Percentiles rank a stretch among this genome's conserved stretches.
Conservation (phyloP, 192 early-diverging fungal genomes). For the Linnemannia hyalina region DNA sequence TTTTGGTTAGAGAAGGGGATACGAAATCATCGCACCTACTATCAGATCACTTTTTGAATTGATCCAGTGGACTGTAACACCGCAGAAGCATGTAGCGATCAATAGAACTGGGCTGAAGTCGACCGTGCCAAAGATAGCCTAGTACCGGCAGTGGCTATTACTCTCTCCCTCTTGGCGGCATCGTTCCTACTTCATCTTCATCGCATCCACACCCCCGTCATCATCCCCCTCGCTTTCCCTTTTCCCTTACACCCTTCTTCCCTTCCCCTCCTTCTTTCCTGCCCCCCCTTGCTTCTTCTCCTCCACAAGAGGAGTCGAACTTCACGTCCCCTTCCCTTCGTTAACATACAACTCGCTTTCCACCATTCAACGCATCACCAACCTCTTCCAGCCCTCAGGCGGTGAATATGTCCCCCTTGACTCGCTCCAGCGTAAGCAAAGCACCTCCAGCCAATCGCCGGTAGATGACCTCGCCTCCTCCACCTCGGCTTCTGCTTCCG, state of each 20-base stretch:
- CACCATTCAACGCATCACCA: slow-evolving; percentile 50
- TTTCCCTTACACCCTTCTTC: neutral
- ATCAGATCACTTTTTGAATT: neutral
- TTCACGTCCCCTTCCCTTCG: neutral
- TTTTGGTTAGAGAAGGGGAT: no score
- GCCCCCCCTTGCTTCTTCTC: neutral
- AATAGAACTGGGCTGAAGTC: neutral
- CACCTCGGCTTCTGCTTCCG: neutral
- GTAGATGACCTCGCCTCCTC: neutral
- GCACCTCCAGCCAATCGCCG: slow-evolving; percentile 7
- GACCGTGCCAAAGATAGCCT: slow-evolving; percentile 8
- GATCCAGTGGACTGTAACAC: neutral
- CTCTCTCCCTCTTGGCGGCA: neutral
- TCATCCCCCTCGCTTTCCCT: neutral
- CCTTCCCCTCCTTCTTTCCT: neutral
- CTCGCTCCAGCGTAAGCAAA: slow-evolving; percentile 21
- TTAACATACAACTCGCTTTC: neutral
- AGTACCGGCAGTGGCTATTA: neutral
- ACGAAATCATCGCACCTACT: slow-evolving; percentile 1
- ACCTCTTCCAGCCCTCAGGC: slow-evolving; percentile 36
- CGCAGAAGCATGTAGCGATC: neutral
- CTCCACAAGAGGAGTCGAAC: neutral
- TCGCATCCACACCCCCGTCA: neutral
- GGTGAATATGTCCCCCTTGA: slow-evolving; percentile 51
- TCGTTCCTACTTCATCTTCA: neutral